phyloP scores from a whole-genome alignment of 495 filamentous ascomycete genomes.

The Penicillium crystallinum region DNA sequence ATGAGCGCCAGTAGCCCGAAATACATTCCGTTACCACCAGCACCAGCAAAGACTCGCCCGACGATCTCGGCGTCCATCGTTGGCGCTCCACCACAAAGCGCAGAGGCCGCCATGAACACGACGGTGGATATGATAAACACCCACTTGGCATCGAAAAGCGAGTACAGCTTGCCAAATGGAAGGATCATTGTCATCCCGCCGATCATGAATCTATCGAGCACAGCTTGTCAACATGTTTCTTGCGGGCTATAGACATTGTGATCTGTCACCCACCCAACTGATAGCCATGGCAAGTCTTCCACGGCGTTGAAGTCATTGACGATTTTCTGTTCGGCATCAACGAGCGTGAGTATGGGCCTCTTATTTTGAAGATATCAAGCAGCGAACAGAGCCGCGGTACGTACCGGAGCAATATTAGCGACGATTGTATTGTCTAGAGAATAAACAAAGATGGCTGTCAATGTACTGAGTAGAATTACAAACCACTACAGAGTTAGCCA shows the following conservation, averaged over 20 bases:
- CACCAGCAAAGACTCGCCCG: constrained; percentile 36
- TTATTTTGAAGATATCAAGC: background rate
- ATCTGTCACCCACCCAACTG: constrained; percentile 31
- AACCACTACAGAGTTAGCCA: background rate
- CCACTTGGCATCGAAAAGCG: constrained; percentile 48
- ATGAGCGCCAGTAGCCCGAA: constrained; percentile 43
- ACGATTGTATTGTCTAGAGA: constrained; percentile 56
- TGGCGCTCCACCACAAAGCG: constrained; percentile 48
- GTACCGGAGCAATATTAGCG: constrained; percentile 46
- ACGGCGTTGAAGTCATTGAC: constrained; percentile 43
- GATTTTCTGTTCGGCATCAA: constrained; percentile 18
- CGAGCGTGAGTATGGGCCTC: background rate
- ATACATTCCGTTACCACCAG: constrained; percentile 50
- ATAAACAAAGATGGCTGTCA: constrained; percentile 39
- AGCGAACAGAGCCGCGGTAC: background rate
- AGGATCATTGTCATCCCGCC: constrained; percentile 11
- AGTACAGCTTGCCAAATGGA: constrained; percentile 36
- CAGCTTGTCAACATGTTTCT: constrained; percentile 24
- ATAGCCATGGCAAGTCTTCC: constrained; percentile 48
- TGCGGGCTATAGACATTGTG: background rate
- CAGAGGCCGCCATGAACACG: constrained; percentile 45
- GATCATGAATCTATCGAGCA: constrained; percentile 35
- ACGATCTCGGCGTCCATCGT: constrained; percentile 44
- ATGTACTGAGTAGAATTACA: constrained; percentile 1
- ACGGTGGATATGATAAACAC: constrained; percentile 41